These are phyloP conservation scores for Termitomyces sp. DNA, from an alignment of 768 basidiomycete species.

Conservation along the genomic window DNA sequence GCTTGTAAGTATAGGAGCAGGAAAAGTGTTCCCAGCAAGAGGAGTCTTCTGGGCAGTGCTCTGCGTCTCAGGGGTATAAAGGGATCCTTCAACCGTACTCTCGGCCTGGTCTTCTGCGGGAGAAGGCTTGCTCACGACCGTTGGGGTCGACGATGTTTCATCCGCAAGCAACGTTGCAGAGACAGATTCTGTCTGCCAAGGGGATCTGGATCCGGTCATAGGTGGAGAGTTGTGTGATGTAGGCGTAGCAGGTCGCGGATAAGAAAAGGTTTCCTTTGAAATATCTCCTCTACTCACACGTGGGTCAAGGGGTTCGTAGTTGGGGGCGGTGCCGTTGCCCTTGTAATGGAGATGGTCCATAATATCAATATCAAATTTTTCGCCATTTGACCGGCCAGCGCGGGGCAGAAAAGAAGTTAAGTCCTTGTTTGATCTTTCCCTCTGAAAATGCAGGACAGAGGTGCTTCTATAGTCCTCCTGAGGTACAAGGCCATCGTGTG, in stretches of 20 bases:
- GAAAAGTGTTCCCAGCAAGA: neutral
- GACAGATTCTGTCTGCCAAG: slow-evolving; percentile 10
- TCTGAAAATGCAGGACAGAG: neutral
- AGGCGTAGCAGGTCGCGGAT: neutral
- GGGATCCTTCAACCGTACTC: neutral
- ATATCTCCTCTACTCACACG: neutral
- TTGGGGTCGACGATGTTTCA: slow-evolving; percentile 5
- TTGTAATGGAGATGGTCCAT: slow-evolving; percentile 10
- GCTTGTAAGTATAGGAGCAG: neutral
- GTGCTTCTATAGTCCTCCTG: neutral
- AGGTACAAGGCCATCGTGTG: neutral
- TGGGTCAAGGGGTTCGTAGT: neutral
- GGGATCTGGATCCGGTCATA: slow-evolving; percentile 2
- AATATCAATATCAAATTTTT: slow-evolving; percentile 12
- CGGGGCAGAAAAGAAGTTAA: neutral
- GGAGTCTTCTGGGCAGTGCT: neutral
- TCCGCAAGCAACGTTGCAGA: slow-evolving; percentile 3
- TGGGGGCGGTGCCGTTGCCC: neutral
- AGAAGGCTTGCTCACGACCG: neutral
- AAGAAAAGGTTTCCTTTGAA: neutral
- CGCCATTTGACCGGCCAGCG: neutral
- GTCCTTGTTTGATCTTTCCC: neutral
- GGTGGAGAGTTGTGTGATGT: neutral
- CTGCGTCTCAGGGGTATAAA: neutral
- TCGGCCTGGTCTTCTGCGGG: neutral